Percentiles rank a stretch among this genome's conserved stretches.
These are phyloP conservation scores for Discostella pseudostelligera DNA, from an alignment of 108 stramenopile genomes.

Conservation along the genomic window DNA sequence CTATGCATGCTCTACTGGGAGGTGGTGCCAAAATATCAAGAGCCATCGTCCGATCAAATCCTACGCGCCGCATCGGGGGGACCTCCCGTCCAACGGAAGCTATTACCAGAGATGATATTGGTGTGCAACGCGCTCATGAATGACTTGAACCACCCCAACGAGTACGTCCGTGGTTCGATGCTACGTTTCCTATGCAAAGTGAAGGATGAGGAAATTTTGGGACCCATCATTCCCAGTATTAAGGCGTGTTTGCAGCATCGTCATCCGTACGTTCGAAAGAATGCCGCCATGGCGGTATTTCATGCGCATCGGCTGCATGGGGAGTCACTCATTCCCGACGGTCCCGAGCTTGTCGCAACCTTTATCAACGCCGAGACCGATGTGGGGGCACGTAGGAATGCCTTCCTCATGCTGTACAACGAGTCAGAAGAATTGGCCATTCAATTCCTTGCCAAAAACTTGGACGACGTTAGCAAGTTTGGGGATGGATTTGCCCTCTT, in stretches of 20 bases:
- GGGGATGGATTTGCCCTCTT: slow-evolving; percentile 96
- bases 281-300: slow-evolving; percentile 94
- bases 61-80: slow-evolving; percentile 71
- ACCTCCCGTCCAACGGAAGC: slow-evolving; percentile 78
- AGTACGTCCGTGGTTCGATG: slow-evolving; percentile 98
- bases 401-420: slow-evolving; percentile 98
- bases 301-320: slow-evolving; percentile 92
- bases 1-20: slow-evolving; percentile 99
- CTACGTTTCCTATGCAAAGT: slow-evolving; percentile 98
- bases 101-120: slow-evolving; percentile 98
- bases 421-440: slow-evolving; percentile 94
- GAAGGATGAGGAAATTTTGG: slow-evolving; percentile 96
- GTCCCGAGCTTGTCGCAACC: slow-evolving; percentile 90
- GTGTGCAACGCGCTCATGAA: slow-evolving; percentile 99
- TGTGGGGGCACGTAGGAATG: slow-evolving; percentile 92
- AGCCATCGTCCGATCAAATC: slow-evolving; percentile 74
- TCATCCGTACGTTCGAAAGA: slow-evolving; percentile 97
- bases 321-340: slow-evolving; percentile 93
- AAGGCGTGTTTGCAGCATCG: slow-evolving; percentile 95
- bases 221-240: slow-evolving; percentile 93
- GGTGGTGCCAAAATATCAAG: slow-evolving; percentile 95
- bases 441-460: slow-evolving; percentile 93
- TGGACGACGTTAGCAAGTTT: slow-evolving; percentile 89
- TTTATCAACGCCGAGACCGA: slow-evolving; percentile 92
- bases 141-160: slow-evolving; percentile 98